Percentiles rank a stretch among this genome's conserved stretches.
Conservation (phyloP, 2,329 filamentous ascomycete species). For the Acrocalymma vagum region DNA sequence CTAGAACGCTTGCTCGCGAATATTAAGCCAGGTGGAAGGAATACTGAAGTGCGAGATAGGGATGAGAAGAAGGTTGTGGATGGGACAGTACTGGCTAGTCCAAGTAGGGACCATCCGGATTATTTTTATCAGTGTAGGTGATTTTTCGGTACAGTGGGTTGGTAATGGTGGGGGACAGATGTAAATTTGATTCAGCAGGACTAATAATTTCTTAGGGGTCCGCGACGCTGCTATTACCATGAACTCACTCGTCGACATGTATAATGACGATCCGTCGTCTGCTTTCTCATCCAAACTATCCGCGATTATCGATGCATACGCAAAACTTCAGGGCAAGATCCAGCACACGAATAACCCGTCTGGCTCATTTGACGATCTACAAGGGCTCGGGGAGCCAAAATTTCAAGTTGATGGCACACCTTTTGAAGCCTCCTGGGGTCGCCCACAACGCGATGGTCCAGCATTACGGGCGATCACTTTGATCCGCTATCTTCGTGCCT, state of each 20-base stretch:
- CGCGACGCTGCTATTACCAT: conserved; percentile 55
- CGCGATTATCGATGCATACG: conserved; percentile 42
- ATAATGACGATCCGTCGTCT: conserved; percentile 41
- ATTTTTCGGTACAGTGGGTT: background rate
- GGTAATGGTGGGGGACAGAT: too few species aligned
- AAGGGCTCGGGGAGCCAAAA: conserved; percentile 54
- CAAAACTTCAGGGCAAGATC: conserved; percentile 42
- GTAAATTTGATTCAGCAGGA: background rate
- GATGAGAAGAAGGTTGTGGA: conserved; percentile 42
- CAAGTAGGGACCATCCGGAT: conserved; percentile 49
- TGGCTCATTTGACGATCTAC: conserved; percentile 44
- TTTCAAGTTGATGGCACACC: conserved; percentile 50
- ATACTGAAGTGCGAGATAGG: too few species aligned
- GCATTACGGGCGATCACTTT: conserved; percentile 53
- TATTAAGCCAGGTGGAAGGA: conserved; percentile 51
- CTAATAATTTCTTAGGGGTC: conserved; percentile 43
- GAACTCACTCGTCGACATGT: conserved; percentile 50
- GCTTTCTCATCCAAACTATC: conserved; percentile 34
- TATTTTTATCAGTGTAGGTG: conserved; percentile 56
- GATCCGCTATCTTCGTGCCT: conserved; percentile 51
- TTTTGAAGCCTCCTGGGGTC: conserved; percentile 50
- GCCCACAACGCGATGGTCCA: conserved; percentile 55
- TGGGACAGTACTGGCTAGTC: conserved; percentile 55
- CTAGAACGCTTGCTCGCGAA: conserved; percentile 52
- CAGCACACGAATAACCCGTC: conserved; percentile 51